phyloP scores from a whole-genome alignment of 441 rosid species.

The Gossypium davidsonii region DNA sequence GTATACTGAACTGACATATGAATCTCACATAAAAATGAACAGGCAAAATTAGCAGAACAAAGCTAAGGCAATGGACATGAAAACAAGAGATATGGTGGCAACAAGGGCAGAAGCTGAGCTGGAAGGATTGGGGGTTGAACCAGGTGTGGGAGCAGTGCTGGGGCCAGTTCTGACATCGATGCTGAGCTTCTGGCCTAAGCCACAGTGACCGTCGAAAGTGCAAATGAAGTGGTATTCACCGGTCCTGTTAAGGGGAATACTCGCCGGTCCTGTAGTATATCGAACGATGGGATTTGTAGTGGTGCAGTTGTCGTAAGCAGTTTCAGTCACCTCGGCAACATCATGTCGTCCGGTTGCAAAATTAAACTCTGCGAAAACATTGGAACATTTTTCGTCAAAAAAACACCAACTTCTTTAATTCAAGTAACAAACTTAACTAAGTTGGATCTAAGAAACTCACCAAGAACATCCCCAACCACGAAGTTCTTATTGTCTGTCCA shows the following conservation, averaged over 20 bases:
- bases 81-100: background rate
- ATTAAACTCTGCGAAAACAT: slow-evolving; percentile 3
- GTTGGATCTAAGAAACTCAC: slow-evolving; percentile 17
- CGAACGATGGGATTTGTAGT: background rate
- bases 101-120: too few species aligned
- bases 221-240: slow-evolving; percentile 10
- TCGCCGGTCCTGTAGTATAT: background rate
- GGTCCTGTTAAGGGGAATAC: background rate
- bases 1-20: background rate
- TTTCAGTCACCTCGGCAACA: slow-evolving; percentile 2
- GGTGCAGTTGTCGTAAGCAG: background rate
- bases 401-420: background rate
- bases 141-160: background rate
- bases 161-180: background rate
- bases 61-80: slow-evolving; percentile 6
- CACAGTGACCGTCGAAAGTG: background rate
- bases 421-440: background rate
- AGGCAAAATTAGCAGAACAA: background rate
- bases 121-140: background rate
- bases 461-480: slow-evolving; percentile 31
- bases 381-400: background rate
- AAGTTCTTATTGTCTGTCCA: slow-evolving; percentile 30
- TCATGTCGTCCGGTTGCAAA: background rate
- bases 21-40: background rate
- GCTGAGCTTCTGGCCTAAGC: background rate